phyloP scores from a whole-genome alignment of 2,329 filamentous ascomycete species.

The Daldinia sp. region DNA sequence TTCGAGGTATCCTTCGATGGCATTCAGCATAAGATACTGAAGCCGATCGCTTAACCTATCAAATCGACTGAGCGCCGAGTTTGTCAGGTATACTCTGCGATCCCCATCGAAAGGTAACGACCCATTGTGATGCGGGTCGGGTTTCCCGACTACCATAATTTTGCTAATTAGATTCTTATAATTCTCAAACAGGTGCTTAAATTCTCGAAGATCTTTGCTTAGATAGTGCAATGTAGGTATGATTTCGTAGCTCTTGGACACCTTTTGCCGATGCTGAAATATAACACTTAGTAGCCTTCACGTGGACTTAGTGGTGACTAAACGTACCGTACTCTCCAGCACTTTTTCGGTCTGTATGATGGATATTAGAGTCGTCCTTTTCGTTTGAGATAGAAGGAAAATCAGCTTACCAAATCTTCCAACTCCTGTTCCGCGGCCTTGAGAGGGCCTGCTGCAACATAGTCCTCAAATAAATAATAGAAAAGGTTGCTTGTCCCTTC shows the following conservation, averaged over 20 bases:
- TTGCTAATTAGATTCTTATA: slow-evolving; percentile 71
- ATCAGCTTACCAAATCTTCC: slow-evolving; percentile 59
- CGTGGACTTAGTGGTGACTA: background rate
- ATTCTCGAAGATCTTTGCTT: slow-evolving; percentile 69
- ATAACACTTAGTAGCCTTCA: slow-evolving; percentile 32
- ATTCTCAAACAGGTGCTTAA: slow-evolving; percentile 70
- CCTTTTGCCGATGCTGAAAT: slow-evolving; percentile 50
- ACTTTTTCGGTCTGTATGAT: slow-evolving; percentile 52
- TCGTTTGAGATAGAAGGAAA: slow-evolving; percentile 1
- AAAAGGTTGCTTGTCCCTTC: slow-evolving; percentile 72
- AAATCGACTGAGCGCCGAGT: slow-evolving; percentile 68
- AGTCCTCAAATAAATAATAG: slow-evolving; percentile 77
- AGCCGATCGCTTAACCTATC: slow-evolving; percentile 69
- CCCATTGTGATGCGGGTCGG: slow-evolving; percentile 28
- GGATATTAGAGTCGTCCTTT: slow-evolving; percentile 34
- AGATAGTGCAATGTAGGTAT: slow-evolving; percentile 69
- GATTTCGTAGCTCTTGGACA: slow-evolving; percentile 63
- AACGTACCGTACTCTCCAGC: slow-evolving; percentile 53
- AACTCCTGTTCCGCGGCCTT: slow-evolving; percentile 61
- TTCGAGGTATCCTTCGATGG: slow-evolving; percentile 72
- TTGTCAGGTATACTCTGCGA: slow-evolving; percentile 47
- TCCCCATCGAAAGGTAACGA: slow-evolving; percentile 43
- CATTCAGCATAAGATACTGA: slow-evolving; percentile 70
- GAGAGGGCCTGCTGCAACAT: slow-evolving; percentile 69
- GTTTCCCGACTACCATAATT: slow-evolving; percentile 60